A percentile compares a stretch with the other conserved stretches of the same genome.
These are phyloP conservation scores for Hypholoma sublateritium DNA, from an alignment of 768 basidiomycete species.

Conservation along the genomic window DNA sequence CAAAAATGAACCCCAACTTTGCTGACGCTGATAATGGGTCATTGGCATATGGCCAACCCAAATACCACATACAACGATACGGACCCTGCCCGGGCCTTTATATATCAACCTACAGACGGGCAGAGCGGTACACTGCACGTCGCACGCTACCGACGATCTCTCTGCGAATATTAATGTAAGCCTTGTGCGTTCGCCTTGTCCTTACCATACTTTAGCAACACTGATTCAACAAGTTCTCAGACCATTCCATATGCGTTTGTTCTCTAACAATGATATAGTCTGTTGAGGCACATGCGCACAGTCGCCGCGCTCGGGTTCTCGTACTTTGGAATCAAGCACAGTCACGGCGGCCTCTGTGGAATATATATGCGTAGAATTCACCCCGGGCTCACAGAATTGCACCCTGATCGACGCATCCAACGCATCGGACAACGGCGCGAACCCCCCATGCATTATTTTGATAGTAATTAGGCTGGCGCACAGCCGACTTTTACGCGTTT, in stretches of 20 bases:
- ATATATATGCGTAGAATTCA: conserved; percentile 31
- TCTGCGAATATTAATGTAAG: not conserved
- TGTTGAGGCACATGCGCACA: not conserved
- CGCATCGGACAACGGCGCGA: conserved; percentile 21
- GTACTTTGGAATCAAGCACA: conserved; percentile 26
- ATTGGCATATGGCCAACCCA: not conserved
- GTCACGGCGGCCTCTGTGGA: conserved; percentile 22
- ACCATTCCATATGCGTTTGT: not conserved
- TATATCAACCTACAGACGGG: not conserved
- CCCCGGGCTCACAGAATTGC: conserved; percentile 19
- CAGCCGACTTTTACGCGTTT: too few relatives aligned
- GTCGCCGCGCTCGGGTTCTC: conserved; percentile 24
- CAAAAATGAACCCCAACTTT: too few relatives aligned
- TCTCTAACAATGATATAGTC: not conserved
- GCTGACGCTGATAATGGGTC: too few relatives aligned
- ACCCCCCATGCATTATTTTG: conserved; percentile 21
- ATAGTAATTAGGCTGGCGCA: too few relatives aligned
- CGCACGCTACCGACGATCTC: not conserved
- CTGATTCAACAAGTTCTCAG: not conserved
- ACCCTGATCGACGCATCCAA: conserved; percentile 23
- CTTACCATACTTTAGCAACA: not conserved
- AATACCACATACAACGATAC: not conserved
- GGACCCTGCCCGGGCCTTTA: not conserved
- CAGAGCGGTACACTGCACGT: not conserved
- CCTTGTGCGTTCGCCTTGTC: not conserved